A percentile compares a stretch with the other conserved stretches of the same genome.
Evolutionary conservation across 1,284 basidiomycete species (phyloP).

Genomic region (Apiotrichum laibachii): DNA sequence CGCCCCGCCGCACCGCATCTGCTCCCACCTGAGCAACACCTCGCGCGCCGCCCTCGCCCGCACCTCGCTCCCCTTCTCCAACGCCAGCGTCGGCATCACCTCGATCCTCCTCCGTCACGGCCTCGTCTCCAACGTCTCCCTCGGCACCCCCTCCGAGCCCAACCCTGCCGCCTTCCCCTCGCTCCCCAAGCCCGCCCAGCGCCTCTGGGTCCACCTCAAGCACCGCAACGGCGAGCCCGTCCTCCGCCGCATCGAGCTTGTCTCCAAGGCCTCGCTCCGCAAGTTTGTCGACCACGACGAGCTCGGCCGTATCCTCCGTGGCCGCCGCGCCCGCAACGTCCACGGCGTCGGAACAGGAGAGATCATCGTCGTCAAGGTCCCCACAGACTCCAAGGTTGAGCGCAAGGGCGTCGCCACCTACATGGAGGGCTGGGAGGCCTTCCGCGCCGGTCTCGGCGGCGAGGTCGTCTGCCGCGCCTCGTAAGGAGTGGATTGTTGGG

Average conservation of each 20-base stretch:
- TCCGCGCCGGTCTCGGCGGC: conserved; percentile 48
- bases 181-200: conserved; percentile 33
- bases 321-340: conserved; percentile 46
- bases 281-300: conserved; percentile 40
- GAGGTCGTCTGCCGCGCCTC: conserved; percentile 47
- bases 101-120: conserved; percentile 49
- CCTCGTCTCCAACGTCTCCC: conserved; percentile 45
- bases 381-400: conserved; percentile 20
- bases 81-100: conserved; percentile 42
- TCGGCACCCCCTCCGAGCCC: conserved; percentile 42
- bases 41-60: conserved; percentile 43
- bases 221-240: conserved; percentile 49
- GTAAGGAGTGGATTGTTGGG: conserved; percentile 9
- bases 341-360: conserved; percentile 48
- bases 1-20: conserved; percentile 44
- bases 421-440: conserved; percentile 52
- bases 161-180: conserved; percentile 35
- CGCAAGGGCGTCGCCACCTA: conserved; percentile 32
- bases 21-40: conserved; percentile 47
- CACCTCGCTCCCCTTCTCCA: conserved; percentile 48
- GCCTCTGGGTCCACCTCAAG: conserved; percentile 49
- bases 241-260: conserved; percentile 39
- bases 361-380: conserved; percentile 44
- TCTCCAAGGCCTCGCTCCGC: conserved; percentile 43
- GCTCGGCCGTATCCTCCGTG: conserved; percentile 44